Evolutionary conservation across 192 early-diverging fungal species (phyloP).

Genomic region (Dispira parvispora): DNA sequence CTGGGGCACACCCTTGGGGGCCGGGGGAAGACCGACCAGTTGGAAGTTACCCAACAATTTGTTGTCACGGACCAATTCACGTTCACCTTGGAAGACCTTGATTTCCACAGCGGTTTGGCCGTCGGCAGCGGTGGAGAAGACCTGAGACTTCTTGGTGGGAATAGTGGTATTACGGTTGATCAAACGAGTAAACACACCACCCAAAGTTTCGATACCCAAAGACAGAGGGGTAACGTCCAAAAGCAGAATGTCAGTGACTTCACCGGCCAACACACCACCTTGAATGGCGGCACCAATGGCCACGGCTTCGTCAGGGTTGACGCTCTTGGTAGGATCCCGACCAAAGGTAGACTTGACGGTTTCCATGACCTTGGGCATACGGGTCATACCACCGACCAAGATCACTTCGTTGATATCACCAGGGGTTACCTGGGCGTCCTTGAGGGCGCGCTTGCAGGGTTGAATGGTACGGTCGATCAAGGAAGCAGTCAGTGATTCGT

Average conservation of each 20-base stretch:
- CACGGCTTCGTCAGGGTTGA: constrained; percentile 98
- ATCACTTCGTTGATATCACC: constrained; percentile 88
- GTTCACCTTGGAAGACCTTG: constrained; percentile 97
- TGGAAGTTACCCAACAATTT: constrained; percentile 97
- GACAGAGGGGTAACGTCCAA: constrained; percentile 96
- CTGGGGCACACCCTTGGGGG: constrained; percentile 94
- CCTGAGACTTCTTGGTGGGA: constrained; percentile 98
- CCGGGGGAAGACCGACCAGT: constrained; percentile 84
- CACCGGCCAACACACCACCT: constrained; percentile 92
- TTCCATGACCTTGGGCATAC: constrained; percentile 92
- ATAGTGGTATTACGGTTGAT: constrained; percentile 98
- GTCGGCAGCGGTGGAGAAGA: constrained; percentile 97
- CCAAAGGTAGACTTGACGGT: constrained; percentile 81
- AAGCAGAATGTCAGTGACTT: constrained; percentile 88
- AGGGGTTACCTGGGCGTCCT: constrained; percentile 72
- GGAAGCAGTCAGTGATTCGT: constrained; percentile 63
- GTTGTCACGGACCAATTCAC: constrained; percentile 94
- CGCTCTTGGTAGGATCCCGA: constrained; percentile 79
- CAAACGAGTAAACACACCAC: constrained; percentile 92
- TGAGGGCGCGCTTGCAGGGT: constrained; percentile 92
- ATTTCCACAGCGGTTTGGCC: constrained; percentile 96
- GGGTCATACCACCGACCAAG: constrained; percentile 95
- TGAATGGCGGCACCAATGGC: constrained; percentile 97
- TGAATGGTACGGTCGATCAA: constrained; percentile 77
- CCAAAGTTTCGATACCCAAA: constrained; percentile 95